A percentile compares a stretch with the other conserved stretches of the same genome.
Evolutionary conservation across 345 rosid genomes (phyloP).

Genomic region (Linum tenue): DNA sequence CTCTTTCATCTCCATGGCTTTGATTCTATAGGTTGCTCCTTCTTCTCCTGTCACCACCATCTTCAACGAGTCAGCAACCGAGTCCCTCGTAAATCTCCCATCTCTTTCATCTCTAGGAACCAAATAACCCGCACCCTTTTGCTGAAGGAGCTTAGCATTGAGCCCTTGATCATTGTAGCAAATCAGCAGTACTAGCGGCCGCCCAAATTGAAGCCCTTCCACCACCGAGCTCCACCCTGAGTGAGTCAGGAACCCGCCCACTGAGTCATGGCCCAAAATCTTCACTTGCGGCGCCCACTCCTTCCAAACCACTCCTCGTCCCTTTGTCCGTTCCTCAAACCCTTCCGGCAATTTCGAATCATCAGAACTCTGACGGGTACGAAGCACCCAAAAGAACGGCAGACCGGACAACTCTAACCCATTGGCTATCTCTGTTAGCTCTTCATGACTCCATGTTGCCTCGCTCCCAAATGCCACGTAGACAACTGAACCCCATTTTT

Average conservation of each 20-base stretch:
- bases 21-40: conserved; percentile 7
- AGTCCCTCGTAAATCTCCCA: conserved; percentile 24
- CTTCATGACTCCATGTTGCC: neutral
- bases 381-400: neutral
- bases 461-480: conserved; percentile 8
- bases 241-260: too few species aligned
- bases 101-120: conserved; percentile 24
- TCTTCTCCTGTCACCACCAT: conserved; percentile 22
- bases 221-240: too few species aligned
- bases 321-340: conserved; percentile 14
- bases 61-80: conserved; percentile 16
- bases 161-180: conserved; percentile 22
- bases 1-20: neutral
- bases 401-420: conserved; percentile 9
- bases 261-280: too few species aligned
- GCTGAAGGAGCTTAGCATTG: too few species aligned
- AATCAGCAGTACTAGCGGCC: conserved; percentile 27
- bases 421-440: neutral
- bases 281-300: too few species aligned
- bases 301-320: too few species aligned
- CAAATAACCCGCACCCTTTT: too few species aligned
- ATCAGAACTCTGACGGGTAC: neutral
- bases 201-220: conserved; percentile 16
- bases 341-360: conserved; percentile 1
- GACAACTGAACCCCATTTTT: too few species aligned